Evolutionary conservation across 2,329 filamentous ascomycete species (phyloP).

Genomic region (Fusarium phyllophilum): DNA sequence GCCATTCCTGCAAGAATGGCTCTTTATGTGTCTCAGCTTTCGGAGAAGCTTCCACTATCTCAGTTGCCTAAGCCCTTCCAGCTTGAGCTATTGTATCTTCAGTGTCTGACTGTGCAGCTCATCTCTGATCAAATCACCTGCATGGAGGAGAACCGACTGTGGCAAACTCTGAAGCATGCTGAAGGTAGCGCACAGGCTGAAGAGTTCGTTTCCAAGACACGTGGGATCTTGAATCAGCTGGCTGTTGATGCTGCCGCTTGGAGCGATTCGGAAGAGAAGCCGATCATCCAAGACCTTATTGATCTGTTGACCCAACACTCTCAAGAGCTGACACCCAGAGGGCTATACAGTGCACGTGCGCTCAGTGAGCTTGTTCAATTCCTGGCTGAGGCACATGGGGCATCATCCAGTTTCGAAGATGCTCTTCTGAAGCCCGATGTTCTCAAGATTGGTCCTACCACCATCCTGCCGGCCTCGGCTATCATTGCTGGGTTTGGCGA

Average conservation of each 20-base stretch:
- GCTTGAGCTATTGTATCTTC: conserved; percentile 62
- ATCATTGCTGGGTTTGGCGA: conserved; percentile 64
- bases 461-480: conserved; percentile 60
- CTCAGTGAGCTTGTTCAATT: conserved; percentile 61
- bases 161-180: conserved; percentile 52
- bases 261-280: conserved; percentile 50
- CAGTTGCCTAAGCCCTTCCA: conserved; percentile 55
- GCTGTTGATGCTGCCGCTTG: conserved; percentile 51
- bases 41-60: conserved; percentile 56
- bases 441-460: conserved; percentile 58
- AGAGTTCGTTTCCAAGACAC: conserved; percentile 55
- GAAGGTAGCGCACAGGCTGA: conserved; percentile 54
- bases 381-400: conserved; percentile 59
- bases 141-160: conserved; percentile 57
- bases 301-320: conserved; percentile 57
- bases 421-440: conserved; percentile 58
- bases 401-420: conserved; percentile 57
- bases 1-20: conserved; percentile 81
- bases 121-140: conserved; percentile 65
- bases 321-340: conserved; percentile 53
- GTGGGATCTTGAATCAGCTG: conserved; percentile 50
- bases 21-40: conserved; percentile 71
- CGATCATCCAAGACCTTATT: conserved; percentile 56
- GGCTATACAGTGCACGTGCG: conserved; percentile 64
- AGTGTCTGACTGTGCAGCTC: conserved; percentile 62